These are phyloP conservation scores for Drechslerella dactyloides DNA, from an alignment of 2,329 filamentous ascomycete genomes.

Conservation along the genomic window DNA sequence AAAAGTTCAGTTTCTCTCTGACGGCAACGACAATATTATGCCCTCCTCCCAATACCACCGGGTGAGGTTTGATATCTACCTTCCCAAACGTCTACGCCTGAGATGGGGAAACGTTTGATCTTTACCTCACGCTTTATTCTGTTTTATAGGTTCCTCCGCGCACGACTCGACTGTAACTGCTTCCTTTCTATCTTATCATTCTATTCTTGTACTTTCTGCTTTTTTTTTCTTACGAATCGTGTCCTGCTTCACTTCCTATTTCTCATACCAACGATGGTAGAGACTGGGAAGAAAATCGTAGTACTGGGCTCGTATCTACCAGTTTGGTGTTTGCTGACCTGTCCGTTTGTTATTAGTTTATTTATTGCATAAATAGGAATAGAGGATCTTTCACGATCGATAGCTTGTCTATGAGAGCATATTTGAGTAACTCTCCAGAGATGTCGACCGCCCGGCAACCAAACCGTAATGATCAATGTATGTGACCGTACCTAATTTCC, in stretches of 20 bases:
- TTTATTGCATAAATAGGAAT: no score
- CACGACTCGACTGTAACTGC: conserved; percentile 34
- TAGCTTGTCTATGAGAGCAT: no score
- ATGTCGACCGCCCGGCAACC: no score
- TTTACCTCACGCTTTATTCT: conserved; percentile 33
- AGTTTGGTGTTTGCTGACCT: conserved; percentile 11
- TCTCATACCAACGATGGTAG: conserved; percentile 30
- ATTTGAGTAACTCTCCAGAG: no score
- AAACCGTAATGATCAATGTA: no score
- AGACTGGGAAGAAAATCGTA: conserved; percentile 33
- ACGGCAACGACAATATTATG: conserved; percentile 21
- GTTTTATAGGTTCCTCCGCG: conserved; percentile 40
- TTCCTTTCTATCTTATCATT: conserved; percentile 12
- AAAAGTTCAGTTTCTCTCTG: conserved; percentile 24
- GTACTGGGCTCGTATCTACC: conserved; percentile 8
- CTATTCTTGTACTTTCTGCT: conserved; percentile 13
- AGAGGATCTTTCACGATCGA: no score
- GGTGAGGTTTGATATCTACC: conserved; percentile 42
- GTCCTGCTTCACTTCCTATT: conserved; percentile 28
- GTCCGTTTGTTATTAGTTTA: conserved; percentile 1
- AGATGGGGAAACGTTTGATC: conserved; percentile 14
- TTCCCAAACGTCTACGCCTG: conserved; percentile 7
- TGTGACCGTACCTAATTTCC: no score
- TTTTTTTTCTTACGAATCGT: conserved; percentile 2
- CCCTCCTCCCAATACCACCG: not conserved